A percentile compares a stretch with the other conserved stretches of the same genome.
Conservation (phyloP, 164 flowering plant species). For the Vitis rupestris region DNA sequence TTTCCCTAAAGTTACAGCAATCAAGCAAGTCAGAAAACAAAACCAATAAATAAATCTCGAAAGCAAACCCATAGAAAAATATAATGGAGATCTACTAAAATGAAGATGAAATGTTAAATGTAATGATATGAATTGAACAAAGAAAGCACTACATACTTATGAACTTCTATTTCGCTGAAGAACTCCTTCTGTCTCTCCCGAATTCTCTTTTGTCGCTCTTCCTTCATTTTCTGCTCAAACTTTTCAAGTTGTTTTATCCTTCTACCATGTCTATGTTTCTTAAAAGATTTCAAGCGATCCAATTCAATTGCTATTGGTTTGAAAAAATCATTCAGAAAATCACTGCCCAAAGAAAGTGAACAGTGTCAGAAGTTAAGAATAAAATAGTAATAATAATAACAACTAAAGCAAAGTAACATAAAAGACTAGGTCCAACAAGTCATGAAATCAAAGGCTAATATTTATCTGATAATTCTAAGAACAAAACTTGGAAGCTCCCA, state of each 20-base stretch:
- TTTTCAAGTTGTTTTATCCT: conserved; percentile 85
- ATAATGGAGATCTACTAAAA: not conserved
- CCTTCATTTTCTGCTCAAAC: conserved; percentile 95
- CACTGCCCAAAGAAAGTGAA: conserved; percentile 50
- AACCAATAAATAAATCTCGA: not conserved
- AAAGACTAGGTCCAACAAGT: not conserved
- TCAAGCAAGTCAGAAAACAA: conserved; percentile 11
- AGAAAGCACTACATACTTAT: conserved; percentile 58
- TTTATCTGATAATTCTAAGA: not conserved
- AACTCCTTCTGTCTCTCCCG: conserved; percentile 98
- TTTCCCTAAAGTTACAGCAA: conserved; percentile 55
- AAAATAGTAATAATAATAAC: not conserved
- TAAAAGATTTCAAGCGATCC: conserved; percentile 78
- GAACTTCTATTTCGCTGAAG: conserved; percentile 87
- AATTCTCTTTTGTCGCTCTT: conserved; percentile 93
- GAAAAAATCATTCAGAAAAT: conserved; percentile 83
- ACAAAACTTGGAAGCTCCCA: not conserved
- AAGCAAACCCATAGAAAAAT: conserved; percentile 2
- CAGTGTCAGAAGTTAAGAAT: conserved; percentile 4
- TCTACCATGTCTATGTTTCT: conserved; percentile 93
- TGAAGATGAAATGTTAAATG: not conserved
- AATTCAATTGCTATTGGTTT: conserved; percentile 72
- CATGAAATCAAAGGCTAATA: not conserved
- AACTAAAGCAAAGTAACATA: not conserved
- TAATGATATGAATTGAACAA: not conserved